These are phyloP conservation scores for Chenopodium album DNA, from an alignment of 148 eudicot genomes.

Conservation along the genomic window DNA sequence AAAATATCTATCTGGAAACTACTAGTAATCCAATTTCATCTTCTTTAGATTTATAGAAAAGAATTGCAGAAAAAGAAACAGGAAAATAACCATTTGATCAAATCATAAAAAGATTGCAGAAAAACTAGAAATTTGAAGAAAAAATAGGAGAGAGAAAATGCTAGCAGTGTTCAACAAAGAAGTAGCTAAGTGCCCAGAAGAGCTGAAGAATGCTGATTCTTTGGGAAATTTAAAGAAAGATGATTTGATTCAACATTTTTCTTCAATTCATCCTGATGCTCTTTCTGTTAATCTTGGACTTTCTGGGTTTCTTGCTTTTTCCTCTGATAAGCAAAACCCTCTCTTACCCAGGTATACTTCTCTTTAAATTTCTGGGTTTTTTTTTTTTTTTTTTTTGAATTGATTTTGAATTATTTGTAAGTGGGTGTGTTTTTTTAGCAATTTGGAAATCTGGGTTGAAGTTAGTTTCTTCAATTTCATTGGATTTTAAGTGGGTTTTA, in stretches of 20 bases:
- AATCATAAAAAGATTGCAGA: not conserved
- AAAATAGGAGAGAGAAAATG: slow-evolving; percentile 22
- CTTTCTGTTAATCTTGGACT: slow-evolving; percentile 38
- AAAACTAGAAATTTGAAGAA: not conserved
- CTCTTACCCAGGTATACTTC: slow-evolving; percentile 41
- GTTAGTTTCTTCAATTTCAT: not conserved
- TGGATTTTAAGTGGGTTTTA: slow-evolving; percentile 4
- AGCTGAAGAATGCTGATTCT: slow-evolving; percentile 33
- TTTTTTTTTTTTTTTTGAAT: not conserved
- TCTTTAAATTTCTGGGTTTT: not conserved
- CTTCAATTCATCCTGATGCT: slow-evolving; percentile 37
- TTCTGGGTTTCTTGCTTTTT: slow-evolving; percentile 37
- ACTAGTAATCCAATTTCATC: not conserved
- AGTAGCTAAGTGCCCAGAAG: slow-evolving; percentile 47
- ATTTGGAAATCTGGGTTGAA: slow-evolving; percentile 17
- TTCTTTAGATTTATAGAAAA: not conserved
- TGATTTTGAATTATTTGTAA: not conserved
- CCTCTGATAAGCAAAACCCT: slow-evolving; percentile 42
- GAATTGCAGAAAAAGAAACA: not conserved
- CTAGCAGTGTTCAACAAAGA: slow-evolving; percentile 44
- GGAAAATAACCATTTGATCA: not conserved
- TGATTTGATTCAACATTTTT: slow-evolving; percentile 32
- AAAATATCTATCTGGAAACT: slow-evolving; percentile 16
- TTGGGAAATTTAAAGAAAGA: slow-evolving; percentile 33
- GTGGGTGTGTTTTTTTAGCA: slow-evolving; percentile 12